Base-by-base conservation (phyloP, 1,284 basidiomycete genomes). In the Malassezia slooffiae region DNA sequence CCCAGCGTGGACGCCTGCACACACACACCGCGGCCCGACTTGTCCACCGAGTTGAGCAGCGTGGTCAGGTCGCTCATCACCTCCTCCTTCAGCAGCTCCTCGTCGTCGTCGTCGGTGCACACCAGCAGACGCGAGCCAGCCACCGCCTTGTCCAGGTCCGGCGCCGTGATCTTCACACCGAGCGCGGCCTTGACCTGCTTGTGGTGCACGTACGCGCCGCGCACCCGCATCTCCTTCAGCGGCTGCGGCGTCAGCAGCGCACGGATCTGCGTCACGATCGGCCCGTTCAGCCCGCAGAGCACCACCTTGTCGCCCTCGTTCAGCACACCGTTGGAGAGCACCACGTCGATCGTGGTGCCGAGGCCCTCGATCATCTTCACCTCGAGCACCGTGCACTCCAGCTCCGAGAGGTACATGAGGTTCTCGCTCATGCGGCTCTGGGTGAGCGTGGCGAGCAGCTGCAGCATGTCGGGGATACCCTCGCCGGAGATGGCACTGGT, bases 391-490 rank as follows among this genome's bases (percentile, higher is more conserved):
- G 93, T 99, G 71, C 90, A 96, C 73, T 96, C 90, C 43, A 97
- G 77, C 71, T 96, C 90, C 22, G 89, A 88, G 46, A 97, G 79
- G 73, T 96, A 99, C 93, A 97, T 99, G 56, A 99, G 76, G 38
- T 82, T 79, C 69, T 91, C 86, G 69, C 84, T 90, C 91, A 99
- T 96, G 50, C 93, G 80, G 72, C 91, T 85, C 71, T 99, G 93
- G 7, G 93, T 97, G 44, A 99, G 77, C 71, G 93, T 90, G 72
- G 96, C 80, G 67, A 99, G 81, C 26, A 99, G 78, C 81, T 90
- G 87, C 71, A 99, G 89, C 86, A 99, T 89, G 74, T 99, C 93
- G n/a, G 93, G 93, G 19, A 99, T 79, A 74, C 93, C 93, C 74
- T 99, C 93, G 52, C 93, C 93, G 1, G 91, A 95, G 71, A 91